Evolutionary conservation across 2,329 filamentous ascomycete genomes (phyloP), one percentile per base, ranked within the genome.

Genomic region (Ceratocystis papillata): DNA sequence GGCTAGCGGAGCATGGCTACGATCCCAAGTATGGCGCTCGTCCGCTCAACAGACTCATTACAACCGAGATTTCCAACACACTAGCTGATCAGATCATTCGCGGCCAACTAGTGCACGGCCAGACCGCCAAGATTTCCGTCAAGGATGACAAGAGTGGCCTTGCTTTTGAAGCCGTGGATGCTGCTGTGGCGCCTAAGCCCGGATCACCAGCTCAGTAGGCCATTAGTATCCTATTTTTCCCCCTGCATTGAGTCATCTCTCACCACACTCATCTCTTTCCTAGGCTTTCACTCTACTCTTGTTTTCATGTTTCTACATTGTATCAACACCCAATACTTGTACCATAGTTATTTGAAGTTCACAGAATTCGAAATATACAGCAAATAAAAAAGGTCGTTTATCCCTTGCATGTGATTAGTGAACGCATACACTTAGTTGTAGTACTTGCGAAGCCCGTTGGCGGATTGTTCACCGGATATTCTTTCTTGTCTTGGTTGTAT

Each of bases 81-180:
- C 80, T 97, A 48, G 94, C 94, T 0, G 92, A 96, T 73, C 88
- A 87, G 78, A 95, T 99, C 71, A 97, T 97, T 71, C 81, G 88
- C 65, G 94, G 94, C 22, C 79, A 90, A 75, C 77, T 97, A 68
- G 88, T 86, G 75, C 83, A 79, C 67, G 91, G 90, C 0, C 86
- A 96, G 72, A 82, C 77, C 2, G 93, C 88, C 3, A 81, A 80
- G 67, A 88, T 96, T 12, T 78, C 77, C 62, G 79, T 96, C 67
- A 87, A 83, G 64, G 81, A 83, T 17, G 66, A 67, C 28, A 63
- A 65, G 59, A 67, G 48, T 46, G 62, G 65, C 22, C 63, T 67
- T 41, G 37, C 59, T 37, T 59, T 64, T 59, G 65, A 63, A 44
- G 44, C 55, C 25, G 53, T 67, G 22, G 44, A 59, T 50, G 10